Evolutionary conservation across 345 rosid species (phyloP).

Genomic region (Litchi chinensis): DNA sequence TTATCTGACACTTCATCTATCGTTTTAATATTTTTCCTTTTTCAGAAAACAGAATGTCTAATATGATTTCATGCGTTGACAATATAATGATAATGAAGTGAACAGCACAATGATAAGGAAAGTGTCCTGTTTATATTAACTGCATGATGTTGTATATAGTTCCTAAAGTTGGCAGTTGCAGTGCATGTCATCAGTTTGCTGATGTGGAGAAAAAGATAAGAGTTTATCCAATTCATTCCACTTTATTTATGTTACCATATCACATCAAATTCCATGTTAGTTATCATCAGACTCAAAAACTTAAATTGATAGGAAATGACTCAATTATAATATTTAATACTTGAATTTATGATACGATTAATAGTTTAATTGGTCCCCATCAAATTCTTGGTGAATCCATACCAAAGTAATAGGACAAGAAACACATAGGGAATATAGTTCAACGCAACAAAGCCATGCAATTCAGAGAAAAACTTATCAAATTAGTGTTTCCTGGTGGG

Average conservation of each 20-base stretch:
- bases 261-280: no score
- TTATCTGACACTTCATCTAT: neutral
- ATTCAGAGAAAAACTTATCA: neutral
- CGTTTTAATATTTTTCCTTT: neutral
- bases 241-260: conserved; percentile 13
- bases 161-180: neutral
- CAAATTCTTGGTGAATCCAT: conserved; percentile 16
- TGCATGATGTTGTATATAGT: neutral
- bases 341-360: no score
- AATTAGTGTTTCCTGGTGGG: neutral
- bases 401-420: neutral
- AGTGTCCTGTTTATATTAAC: neutral
- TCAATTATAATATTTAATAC: no score
- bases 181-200: conserved; percentile 25
- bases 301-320: no score
- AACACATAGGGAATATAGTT: neutral
- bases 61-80: conserved; percentile 4
- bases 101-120: neutral
- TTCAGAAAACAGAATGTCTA: neutral
- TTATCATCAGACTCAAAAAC: no score
- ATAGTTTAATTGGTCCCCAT: conserved; percentile 27
- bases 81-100: neutral
- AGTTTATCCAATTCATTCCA: conserved; percentile 40
- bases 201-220: conserved; percentile 45
- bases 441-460: no score